Percentiles rank a stretch among this genome's conserved stretches.
These are phyloP conservation scores for Curvularia sp. DNA, from an alignment of 2,329 filamentous ascomycete genomes.

Conservation along the genomic window DNA sequence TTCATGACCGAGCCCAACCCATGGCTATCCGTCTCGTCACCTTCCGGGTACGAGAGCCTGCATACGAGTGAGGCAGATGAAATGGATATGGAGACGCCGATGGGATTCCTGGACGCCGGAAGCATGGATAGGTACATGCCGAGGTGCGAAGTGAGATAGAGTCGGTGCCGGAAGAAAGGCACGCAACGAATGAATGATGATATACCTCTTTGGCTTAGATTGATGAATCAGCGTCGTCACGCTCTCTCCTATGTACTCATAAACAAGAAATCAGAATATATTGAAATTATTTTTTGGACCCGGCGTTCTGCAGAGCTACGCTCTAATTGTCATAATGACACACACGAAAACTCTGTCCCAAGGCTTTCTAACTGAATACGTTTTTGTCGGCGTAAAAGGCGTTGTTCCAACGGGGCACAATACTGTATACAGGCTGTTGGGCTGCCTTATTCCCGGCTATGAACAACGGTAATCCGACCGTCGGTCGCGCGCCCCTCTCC, in stretches of 20 bases:
- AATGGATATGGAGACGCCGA: constrained; percentile 48
- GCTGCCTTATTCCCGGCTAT: background rate
- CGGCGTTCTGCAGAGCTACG: background rate
- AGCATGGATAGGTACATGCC: constrained; percentile 72
- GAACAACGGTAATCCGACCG: background rate
- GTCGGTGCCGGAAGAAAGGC: background rate
- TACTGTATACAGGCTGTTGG: background rate
- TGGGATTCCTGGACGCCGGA: constrained; percentile 67
- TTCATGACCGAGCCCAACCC: constrained; percentile 56
- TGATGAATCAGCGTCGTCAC: constrained; percentile 22
- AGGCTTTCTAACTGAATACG: no score
- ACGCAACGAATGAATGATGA: constrained; percentile 21
- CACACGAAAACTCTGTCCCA: background rate
- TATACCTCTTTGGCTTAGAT: constrained; percentile 42
- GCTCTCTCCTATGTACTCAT: constrained; percentile 31
- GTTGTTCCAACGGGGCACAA: background rate
- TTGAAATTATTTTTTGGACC: no score
- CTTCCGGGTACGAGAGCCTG: constrained; percentile 65
- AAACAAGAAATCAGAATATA: no score
- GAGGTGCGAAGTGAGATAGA: constrained; percentile 61
- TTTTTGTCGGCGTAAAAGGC: no score
- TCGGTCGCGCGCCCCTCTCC: background rate
- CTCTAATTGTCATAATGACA: background rate
- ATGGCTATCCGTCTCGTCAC: constrained; percentile 57
- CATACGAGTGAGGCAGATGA: constrained; percentile 61